phyloP scores from a whole-genome alignment of 1,284 basidiomycete species.

The Leccinum subfulvum region DNA sequence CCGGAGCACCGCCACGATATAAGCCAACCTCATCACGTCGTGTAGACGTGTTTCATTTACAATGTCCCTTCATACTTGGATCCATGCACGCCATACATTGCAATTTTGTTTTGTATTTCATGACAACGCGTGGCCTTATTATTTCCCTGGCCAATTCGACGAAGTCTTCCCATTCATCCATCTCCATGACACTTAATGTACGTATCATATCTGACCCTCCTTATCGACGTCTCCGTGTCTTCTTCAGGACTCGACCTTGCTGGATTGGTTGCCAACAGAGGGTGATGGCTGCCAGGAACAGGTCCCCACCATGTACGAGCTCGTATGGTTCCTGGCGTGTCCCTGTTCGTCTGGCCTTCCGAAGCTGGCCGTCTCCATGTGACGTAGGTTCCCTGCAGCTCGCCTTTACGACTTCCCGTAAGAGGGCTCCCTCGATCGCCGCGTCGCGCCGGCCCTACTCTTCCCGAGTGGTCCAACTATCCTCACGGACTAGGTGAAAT shows the following conservation, averaged over 20 bases:
- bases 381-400: neutral
- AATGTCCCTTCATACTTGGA: neutral
- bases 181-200: slow-evolving; percentile 4
- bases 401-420: neutral
- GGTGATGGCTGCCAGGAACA: neutral
- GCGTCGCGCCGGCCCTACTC: neutral
- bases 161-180: neutral
- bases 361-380: neutral
- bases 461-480: neutral
- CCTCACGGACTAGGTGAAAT: neutral
- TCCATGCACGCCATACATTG: neutral
- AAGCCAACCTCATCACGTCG: neutral
- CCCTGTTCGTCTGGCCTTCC: neutral
- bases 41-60: neutral
- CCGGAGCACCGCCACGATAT: neutral
- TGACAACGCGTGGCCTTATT: neutral
- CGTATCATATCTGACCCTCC: neutral
- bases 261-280: neutral
- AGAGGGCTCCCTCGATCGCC: neutral
- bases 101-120: neutral
- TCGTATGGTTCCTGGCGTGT: neutral
- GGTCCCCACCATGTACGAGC: neutral
- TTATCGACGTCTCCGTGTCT: slow-evolving; percentile 6
- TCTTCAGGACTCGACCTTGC: neutral
- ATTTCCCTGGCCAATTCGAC: neutral